Evolutionary conservation across 768 basidiomycete species (phyloP).

Genomic region (Cytidiella melzeri): DNA sequence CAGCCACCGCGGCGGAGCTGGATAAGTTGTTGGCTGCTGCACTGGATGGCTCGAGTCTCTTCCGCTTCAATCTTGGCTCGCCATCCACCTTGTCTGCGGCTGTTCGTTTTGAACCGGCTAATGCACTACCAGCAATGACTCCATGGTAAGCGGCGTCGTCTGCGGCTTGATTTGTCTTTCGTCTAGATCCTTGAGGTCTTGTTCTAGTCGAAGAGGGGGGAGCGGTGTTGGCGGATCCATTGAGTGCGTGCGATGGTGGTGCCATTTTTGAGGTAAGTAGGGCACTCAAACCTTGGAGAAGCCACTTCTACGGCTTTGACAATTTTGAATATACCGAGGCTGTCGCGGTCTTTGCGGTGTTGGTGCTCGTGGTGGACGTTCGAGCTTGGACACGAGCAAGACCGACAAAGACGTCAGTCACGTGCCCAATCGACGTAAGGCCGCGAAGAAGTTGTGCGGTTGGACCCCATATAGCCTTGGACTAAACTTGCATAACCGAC

Average conservation of each 20-base stretch:
- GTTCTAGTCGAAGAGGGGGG: conserved; percentile 2
- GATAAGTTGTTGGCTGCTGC: conserved; percentile 11
- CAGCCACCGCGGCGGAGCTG: conserved; percentile 1
- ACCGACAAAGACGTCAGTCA: too few species aligned
- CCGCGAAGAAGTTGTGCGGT: too few species aligned
- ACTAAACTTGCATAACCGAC: too few species aligned
- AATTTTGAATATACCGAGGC: too few species aligned
- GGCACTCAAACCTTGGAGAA: too few species aligned
- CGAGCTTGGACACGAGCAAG: too few species aligned
- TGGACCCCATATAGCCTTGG: too few species aligned
- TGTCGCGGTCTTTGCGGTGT: too few species aligned
- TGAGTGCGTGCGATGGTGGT: conserved; percentile 1
- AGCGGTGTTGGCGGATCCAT: neutral
- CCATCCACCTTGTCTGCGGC: conserved; percentile 65
- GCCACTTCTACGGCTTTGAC: too few species aligned
- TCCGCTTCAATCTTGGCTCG: conserved; percentile 71
- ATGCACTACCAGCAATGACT: conserved; percentile 1
- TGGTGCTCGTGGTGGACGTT: too few species aligned
- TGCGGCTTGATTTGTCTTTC: conserved; percentile 37
- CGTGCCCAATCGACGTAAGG: too few species aligned
- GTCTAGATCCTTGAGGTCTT: conserved; percentile 9
- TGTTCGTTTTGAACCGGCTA: conserved; percentile 50
- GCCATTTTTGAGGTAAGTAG: too few species aligned
- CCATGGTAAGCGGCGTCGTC: conserved; percentile 58
- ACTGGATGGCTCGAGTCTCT: conserved; percentile 48